Conservation (phyloP, 164 flowering plant species). For the Berberis vulgaris region DNA sequence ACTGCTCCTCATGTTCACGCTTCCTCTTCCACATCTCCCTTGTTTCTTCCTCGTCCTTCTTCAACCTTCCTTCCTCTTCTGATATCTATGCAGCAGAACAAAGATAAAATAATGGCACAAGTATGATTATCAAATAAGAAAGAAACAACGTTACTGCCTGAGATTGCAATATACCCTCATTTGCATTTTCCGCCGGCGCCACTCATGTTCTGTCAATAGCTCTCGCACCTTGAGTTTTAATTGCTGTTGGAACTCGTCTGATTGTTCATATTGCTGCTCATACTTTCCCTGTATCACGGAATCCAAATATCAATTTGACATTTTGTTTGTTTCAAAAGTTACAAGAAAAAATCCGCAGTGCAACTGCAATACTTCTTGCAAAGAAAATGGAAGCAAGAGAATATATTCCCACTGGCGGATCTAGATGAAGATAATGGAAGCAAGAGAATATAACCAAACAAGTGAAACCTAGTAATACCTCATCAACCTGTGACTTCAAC, state of each 20-base stretch:
- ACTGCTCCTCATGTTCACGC: constrained; percentile 97
- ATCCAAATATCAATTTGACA: neutral
- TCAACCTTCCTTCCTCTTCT: constrained; percentile 95
- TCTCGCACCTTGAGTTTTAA: constrained; percentile 77
- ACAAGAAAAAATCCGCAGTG: neutral
- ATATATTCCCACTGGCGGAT: neutral
- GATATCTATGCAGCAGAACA: constrained; percentile 51
- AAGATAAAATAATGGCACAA: neutral
- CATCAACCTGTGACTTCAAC: constrained; percentile 84
- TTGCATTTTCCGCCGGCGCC: constrained; percentile 97
- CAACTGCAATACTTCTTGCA: too few relatives aligned
- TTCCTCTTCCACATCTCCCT: constrained; percentile 98
- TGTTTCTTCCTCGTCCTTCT: constrained; percentile 93
- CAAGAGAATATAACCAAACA: neutral
- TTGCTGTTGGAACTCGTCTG: constrained; percentile 82
- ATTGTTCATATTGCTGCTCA: constrained; percentile 70
- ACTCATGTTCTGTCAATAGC: constrained; percentile 88
- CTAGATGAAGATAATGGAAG: neutral
- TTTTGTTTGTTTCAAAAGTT: too few relatives aligned
- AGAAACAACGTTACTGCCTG: neutral
- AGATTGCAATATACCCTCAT: constrained; percentile 58
- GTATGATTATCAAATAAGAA: neutral
- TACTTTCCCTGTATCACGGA: constrained; percentile 57
- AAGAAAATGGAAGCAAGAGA: too few relatives aligned
- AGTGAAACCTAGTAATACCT: constrained; percentile 39